Percentiles rank a stretch among this genome's conserved stretches.
Conservation (phyloP, 208 protist species). For the Leishmania lainsoni region DNA sequence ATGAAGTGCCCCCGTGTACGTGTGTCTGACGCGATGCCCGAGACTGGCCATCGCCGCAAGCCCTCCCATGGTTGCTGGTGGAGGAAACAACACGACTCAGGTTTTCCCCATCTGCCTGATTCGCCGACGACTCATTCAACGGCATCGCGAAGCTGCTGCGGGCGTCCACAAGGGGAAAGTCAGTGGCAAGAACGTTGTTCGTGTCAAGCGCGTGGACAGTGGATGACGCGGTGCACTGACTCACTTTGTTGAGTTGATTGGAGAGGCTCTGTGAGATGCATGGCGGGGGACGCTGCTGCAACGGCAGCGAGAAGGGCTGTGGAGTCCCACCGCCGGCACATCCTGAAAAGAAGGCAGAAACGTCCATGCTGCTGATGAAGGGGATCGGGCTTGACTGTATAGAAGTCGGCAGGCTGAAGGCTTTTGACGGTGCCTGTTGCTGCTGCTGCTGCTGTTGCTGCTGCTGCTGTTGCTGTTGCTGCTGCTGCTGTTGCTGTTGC, state of each 20-base stretch:
- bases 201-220: background rate
- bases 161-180: background rate
- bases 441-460: background rate
- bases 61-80: background rate
- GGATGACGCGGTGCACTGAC: background rate
- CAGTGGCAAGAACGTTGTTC: background rate
- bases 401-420: background rate
- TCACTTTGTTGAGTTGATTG: background rate
- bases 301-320: background rate
- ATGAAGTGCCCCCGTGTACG: conserved; percentile 1
- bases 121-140: background rate
- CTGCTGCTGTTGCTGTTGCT: background rate
- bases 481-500: background rate
- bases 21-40: background rate
- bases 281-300: background rate
- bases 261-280: background rate
- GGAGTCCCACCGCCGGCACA: background rate
- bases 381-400: background rate
- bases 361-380: background rate
- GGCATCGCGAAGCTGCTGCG: background rate
- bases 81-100: background rate
- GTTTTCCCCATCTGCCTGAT: background rate
- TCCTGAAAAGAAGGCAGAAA: background rate
- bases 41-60: background rate
- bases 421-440: background rate